Percentiles rank a stretch among this genome's conserved stretches.
These are phyloP conservation scores for Bothriochloa decipiens DNA, from an alignment of 176 grass and related monocot genomes.

Conservation along the genomic window DNA sequence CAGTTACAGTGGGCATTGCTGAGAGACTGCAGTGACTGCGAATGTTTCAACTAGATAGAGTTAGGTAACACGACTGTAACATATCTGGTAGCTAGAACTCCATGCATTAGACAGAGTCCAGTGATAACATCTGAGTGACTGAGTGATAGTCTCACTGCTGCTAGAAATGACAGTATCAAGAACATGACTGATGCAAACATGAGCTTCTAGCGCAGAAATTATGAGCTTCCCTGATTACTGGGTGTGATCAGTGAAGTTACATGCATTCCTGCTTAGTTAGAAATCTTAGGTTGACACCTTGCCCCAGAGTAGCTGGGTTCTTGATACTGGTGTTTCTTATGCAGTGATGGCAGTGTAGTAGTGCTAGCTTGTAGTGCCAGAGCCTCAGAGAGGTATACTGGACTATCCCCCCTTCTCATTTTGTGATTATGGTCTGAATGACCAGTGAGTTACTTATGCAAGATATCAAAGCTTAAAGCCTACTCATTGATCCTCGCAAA, in stretches of 20 bases:
- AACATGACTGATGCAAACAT: background rate
- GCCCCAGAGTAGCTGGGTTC: background rate
- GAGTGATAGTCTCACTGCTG: background rate
- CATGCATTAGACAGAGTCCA: constrained; percentile 9
- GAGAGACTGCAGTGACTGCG: constrained; percentile 37
- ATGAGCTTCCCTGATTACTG: background rate
- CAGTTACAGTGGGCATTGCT: constrained; percentile 48
- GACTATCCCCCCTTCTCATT: background rate
- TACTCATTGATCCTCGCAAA: background rate
- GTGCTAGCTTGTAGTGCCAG: background rate
- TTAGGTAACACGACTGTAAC: background rate
- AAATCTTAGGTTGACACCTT: background rate
- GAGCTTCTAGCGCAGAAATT: constrained; percentile 6
- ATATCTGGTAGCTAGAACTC: constrained; percentile 10
- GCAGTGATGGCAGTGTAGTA: constrained; percentile 13
- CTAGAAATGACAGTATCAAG: constrained; percentile 22
- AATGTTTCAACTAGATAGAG: constrained; percentile 24
- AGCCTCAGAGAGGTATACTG: background rate
- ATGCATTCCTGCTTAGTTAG: background rate
- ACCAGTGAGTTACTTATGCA: background rate
- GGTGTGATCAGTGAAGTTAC: background rate
- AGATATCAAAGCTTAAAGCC: background rate
- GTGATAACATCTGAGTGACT: background rate
- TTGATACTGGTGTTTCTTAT: constrained; percentile 39
- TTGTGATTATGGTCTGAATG: background rate